Conservation (phyloP, 2,329 filamentous ascomycete genomes). For the Ustulina deusta region DNA sequence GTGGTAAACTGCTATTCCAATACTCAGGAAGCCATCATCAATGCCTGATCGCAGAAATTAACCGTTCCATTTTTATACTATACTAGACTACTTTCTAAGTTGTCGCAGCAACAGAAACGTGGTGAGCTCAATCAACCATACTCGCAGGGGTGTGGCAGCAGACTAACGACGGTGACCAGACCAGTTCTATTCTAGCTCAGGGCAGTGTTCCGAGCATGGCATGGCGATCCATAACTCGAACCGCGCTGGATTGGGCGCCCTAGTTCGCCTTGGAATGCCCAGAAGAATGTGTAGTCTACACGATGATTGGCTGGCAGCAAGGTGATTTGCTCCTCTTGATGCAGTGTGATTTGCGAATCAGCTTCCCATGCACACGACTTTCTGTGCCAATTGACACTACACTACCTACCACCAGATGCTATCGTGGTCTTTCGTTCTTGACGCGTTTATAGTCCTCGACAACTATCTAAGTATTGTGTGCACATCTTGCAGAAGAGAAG, state of each 20-base stretch:
- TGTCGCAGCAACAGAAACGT: constrained; percentile 30
- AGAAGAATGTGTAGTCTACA: constrained; percentile 34
- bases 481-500: too few relatives aligned
- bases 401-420: too few relatives aligned
- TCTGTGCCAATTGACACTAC: too few relatives aligned
- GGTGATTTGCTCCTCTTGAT: constrained; percentile 31
- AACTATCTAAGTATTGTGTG: too few relatives aligned
- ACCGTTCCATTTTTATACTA: not conserved
- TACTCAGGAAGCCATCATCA: too few relatives aligned
- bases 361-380: too few relatives aligned
- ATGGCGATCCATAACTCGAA: constrained; percentile 5
- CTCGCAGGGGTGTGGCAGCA: not conserved
- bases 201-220: constrained; percentile 8
- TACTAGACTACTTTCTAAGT: constrained; percentile 11
- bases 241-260: not conserved
- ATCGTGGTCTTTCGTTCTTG: too few relatives aligned
- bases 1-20: too few relatives aligned
- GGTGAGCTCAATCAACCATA: constrained; percentile 16
- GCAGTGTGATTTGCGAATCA: constrained; percentile 33
- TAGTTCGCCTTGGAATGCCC: constrained; percentile 36
- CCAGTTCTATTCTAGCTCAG: constrained; percentile 13
- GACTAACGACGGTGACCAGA: not conserved
- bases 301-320: constrained; percentile 38
- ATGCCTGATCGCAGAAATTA: not conserved
- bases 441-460: too few relatives aligned